Evolutionary conservation across 208 protist species (phyloP).

Genomic region (Trypanosoma conorhini): DNA sequence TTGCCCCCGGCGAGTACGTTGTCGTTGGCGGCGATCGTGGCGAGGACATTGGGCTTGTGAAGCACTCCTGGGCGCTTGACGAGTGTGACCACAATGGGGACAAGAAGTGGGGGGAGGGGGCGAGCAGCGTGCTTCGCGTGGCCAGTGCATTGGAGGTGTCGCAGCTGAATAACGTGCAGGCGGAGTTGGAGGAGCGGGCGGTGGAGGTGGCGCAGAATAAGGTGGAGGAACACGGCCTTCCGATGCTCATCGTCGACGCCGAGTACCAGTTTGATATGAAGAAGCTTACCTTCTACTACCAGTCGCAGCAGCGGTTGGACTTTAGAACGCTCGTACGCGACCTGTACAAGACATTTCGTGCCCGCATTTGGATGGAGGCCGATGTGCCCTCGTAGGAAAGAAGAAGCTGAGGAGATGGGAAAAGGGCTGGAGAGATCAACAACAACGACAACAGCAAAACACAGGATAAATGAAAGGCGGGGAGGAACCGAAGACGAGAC

Average conservation of each 20-base stretch:
- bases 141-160: conserved; percentile 61
- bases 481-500: neutral
- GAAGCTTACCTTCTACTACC: conserved; percentile 93
- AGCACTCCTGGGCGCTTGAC: conserved; percentile 60
- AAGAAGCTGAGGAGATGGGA: conserved; percentile 1
- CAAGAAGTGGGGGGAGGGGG: conserved; percentile 59
- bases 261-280: conserved; percentile 94
- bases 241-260: conserved; percentile 90
- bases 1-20: conserved; percentile 81
- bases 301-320: conserved; percentile 86
- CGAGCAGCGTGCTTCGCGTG: conserved; percentile 74
- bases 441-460: neutral
- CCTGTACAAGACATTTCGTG: conserved; percentile 88
- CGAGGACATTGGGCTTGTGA: conserved; percentile 85
- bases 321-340: conserved; percentile 88
- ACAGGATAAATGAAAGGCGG: neutral
- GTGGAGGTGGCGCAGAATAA: conserved; percentile 79
- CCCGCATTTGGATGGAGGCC: conserved; percentile 88
- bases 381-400: conserved; percentile 41
- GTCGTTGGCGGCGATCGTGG: conserved; percentile 88
- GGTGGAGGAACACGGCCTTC: conserved; percentile 79
- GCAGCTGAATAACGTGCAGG: conserved; percentile 71
- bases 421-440: neutral
- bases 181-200: conserved; percentile 78
- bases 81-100: conserved; percentile 42